Percentiles rank a stretch among this genome's conserved stretches.
These are phyloP conservation scores for Verticillium zaregamsianum DNA, from an alignment of 2,329 filamentous ascomycete species.

Conservation along the genomic window DNA sequence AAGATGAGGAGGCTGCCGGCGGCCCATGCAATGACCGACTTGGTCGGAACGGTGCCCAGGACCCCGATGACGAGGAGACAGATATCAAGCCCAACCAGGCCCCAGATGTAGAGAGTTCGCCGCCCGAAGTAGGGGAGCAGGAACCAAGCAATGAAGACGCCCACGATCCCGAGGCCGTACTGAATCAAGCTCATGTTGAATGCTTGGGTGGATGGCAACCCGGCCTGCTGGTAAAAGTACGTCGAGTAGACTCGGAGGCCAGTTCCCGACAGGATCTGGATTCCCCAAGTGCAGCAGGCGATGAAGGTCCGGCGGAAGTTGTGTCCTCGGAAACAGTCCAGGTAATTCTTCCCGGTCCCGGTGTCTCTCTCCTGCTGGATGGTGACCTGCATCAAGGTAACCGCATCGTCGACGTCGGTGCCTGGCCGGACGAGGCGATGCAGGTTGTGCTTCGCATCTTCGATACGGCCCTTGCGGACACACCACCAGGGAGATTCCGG, in stretches of 20 bases:
- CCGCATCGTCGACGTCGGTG: conserved; percentile 35
- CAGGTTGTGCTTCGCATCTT: conserved; percentile 34
- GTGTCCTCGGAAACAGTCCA: conserved; percentile 41
- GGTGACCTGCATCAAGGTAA: conserved; percentile 49
- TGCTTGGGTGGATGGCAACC: conserved; percentile 30
- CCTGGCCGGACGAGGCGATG: conserved; percentile 24
- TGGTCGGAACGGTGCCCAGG: conserved; percentile 36
- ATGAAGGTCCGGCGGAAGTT: conserved; percentile 43
- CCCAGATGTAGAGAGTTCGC: conserved; percentile 37
- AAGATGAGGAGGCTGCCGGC: conserved; percentile 42
- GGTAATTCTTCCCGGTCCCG: conserved; percentile 35
- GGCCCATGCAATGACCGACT: conserved; percentile 41
- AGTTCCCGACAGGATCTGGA: conserved; percentile 34
- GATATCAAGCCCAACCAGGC: conserved; percentile 32
- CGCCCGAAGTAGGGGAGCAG: conserved; percentile 39
- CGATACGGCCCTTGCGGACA: conserved; percentile 33
- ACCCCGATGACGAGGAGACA: conserved; percentile 37
- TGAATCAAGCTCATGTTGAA: conserved; percentile 37
- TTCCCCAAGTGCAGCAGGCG: conserved; percentile 32
- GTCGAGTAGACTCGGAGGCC: conserved; percentile 28
- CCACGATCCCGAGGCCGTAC: conserved; percentile 38
- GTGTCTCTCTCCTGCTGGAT: conserved; percentile 39
- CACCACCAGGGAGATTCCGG: conserved; percentile 50
- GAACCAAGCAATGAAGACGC: conserved; percentile 41
- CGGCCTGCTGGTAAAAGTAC: conserved; percentile 40